phyloP scores from a whole-genome alignment of 495 filamentous ascomycete species.

The Pyrenopolyporus hunteri region DNA sequence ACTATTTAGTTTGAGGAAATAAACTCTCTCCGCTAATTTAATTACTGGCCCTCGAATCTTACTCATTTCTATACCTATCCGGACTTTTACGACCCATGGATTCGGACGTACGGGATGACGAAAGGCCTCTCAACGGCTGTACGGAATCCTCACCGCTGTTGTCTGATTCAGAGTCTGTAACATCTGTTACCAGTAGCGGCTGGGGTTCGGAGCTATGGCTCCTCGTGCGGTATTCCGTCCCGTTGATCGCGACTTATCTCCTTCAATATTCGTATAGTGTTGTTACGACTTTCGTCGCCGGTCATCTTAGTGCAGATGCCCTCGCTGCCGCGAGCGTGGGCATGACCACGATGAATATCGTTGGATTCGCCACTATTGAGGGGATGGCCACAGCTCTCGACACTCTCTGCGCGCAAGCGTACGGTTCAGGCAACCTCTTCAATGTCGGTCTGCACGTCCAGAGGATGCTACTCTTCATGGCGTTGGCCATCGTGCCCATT shows the following conservation, averaged over 20 bases:
- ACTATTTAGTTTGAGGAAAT: not conserved
- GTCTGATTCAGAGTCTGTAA: conserved; percentile 3
- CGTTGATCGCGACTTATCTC: conserved; percentile 73
- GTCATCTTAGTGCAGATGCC: conserved; percentile 67
- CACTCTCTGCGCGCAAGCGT: conserved; percentile 78
- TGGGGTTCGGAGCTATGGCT: conserved; percentile 40
- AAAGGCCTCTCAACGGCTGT: not conserved
- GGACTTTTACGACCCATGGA: not conserved
- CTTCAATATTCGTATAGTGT: conserved; percentile 78
- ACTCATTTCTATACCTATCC: not conserved
- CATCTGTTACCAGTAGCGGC: conserved; percentile 6
- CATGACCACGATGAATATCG: conserved; percentile 61
- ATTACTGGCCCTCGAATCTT: not conserved
- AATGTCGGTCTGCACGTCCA: conserved; percentile 76
- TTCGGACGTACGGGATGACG: conserved; percentile 6
- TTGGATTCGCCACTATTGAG: conserved; percentile 74
- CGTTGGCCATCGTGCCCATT: conserved; percentile 69
- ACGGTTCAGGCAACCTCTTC: conserved; percentile 71
- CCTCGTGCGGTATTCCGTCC: conserved; percentile 62
- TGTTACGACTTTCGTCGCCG: conserved; percentile 71
- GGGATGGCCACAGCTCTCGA: conserved; percentile 76
- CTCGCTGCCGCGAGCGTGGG: conserved; percentile 60
- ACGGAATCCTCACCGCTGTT: conserved; percentile 21
- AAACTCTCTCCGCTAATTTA: not conserved
- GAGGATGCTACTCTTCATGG: conserved; percentile 72